Conservation (phyloP, 169 alveolate genomes). For the Plasmodium cynomolgi region DNA sequence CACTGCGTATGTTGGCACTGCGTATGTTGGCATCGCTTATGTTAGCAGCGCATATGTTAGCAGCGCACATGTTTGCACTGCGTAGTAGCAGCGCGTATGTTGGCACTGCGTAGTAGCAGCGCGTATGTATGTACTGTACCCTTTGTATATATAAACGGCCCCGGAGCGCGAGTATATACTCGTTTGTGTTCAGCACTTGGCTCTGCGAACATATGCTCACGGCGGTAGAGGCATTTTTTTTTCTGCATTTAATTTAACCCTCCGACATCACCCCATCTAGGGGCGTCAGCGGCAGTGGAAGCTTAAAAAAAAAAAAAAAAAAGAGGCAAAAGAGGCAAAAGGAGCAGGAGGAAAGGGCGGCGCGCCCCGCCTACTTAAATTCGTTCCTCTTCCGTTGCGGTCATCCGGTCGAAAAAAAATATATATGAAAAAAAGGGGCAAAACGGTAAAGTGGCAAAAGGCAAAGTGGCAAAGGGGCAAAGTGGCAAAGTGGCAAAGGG, state of each 20-base stretch:
- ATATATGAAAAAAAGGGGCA: not conserved
- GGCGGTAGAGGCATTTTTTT: not conserved
- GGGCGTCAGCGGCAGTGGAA: not conserved
- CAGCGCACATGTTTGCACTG: too few species aligned
- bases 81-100: too few species aligned
- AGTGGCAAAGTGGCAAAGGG: not conserved
- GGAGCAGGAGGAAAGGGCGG: not conserved
- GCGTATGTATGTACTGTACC: not conserved
- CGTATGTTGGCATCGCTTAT: too few species aligned
- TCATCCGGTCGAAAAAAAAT: not conserved
- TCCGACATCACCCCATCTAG: not conserved
- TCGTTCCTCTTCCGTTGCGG: not conserved
- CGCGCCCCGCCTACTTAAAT: not conserved
- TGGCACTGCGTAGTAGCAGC: too few species aligned
- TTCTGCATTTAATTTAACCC: not conserved
- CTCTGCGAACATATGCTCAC: not conserved
- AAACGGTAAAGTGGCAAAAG: too few species aligned
- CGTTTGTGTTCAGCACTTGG: not conserved
- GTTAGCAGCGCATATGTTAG: too few species aligned
- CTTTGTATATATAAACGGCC: not conserved
- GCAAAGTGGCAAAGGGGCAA: not conserved
- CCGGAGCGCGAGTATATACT: not conserved
- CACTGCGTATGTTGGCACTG: too few species aligned
- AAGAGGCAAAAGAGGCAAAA: too few species aligned
- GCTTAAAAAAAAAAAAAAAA: too few species aligned